Base-by-base conservation (phyloP, 805 yeast genomes). In the Barnettozyma siamensis region DNA sequence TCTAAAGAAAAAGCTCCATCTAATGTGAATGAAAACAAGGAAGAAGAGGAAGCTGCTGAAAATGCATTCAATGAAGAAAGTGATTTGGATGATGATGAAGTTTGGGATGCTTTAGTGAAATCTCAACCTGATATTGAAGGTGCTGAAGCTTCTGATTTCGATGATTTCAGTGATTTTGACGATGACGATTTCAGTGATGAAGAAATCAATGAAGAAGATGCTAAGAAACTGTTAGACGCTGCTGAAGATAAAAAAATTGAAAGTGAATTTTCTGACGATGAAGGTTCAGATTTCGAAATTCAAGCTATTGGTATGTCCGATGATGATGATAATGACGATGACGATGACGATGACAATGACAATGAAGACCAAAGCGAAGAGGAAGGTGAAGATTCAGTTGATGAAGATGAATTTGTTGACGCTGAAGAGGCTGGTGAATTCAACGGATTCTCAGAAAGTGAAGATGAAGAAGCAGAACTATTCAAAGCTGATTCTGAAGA, bases 51-150 rank as follows among this genome's bases (percentile, higher is more conserved):
- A 12, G 65, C 57, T 7, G 57, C 48, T 23, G 57, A 53, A 1
- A 70, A 63, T 23, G 70, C 58, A 33, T 65, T 58, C 32, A 73
- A 63, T 19, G 66, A 57, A 17, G 71, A 69, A 35, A 71, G 66
- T 30, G 79, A 71, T 7, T 50, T 74, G 48, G 75, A 70, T 42
- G 93, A 85, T 49, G 88, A 77, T 37, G 89, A 81, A 52, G 78
- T 86, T 28, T 86, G 91, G 88, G 67, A 78, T 45, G 95, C 94
- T 1, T 69, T 86, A 55, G 87, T 83, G 26, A 75, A 78, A 54
- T 76, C 85, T 32, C 75, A 73, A 45, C 93, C 93, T 1, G 89
- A 81, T 31, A 75, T 82, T 40, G 89, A 73, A 53, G 79, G 76
- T 40, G 74, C 57, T 26, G 66, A 56, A 3, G 70, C 53, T 3